These are phyloP conservation scores for Erysiphe pulchra DNA, from an alignment of 2,329 filamentous ascomycete species.

Conservation along the genomic window DNA sequence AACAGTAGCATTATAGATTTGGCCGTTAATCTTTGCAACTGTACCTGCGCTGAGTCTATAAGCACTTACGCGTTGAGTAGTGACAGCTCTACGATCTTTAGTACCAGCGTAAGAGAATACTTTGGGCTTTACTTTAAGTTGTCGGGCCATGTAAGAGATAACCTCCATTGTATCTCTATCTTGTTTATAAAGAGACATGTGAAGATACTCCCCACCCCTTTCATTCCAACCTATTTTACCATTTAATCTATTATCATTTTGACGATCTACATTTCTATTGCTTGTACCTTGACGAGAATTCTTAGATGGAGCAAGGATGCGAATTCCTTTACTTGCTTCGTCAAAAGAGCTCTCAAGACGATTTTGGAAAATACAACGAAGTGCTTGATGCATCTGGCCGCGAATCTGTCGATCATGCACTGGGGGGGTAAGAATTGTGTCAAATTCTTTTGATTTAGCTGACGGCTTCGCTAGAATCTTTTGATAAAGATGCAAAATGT, in stretches of 20 bases:
- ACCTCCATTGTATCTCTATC: slow-evolving; percentile 59
- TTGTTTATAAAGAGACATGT: slow-evolving; percentile 52
- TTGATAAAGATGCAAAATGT: slow-evolving; percentile 28
- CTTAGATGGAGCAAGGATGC: slow-evolving; percentile 21
- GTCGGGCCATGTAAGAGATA: slow-evolving; percentile 30
- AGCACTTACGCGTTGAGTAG: slow-evolving; percentile 38
- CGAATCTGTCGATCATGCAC: slow-evolving; percentile 35
- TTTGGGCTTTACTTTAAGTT: slow-evolving; percentile 30
- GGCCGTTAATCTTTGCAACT: slow-evolving; percentile 37
- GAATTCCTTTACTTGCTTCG: slow-evolving; percentile 28
- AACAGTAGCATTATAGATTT: slow-evolving; percentile 32
- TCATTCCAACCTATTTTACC: slow-evolving; percentile 33
- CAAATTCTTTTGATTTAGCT: slow-evolving; percentile 28
- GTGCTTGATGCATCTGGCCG: slow-evolving; percentile 27
- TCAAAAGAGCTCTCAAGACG: slow-evolving; percentile 36
- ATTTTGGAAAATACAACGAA: slow-evolving; percentile 37
- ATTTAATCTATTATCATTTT: slow-evolving; percentile 3
- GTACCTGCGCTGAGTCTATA: slow-evolving; percentile 32
- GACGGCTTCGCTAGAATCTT: slow-evolving; percentile 25
- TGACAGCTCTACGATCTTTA: slow-evolving; percentile 45
- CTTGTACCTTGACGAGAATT: slow-evolving; percentile 2
- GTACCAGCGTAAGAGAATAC: slow-evolving; percentile 44
- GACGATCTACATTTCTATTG: slow-evolving; percentile 3
- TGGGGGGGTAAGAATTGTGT: slow-evolving; percentile 23
- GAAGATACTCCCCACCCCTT: slow-evolving; percentile 41